A percentile compares a stretch with the other conserved stretches of the same genome.
These are phyloP conservation scores for Ballota nigra DNA, from an alignment of 257 asterid species.

Conservation along the genomic window DNA sequence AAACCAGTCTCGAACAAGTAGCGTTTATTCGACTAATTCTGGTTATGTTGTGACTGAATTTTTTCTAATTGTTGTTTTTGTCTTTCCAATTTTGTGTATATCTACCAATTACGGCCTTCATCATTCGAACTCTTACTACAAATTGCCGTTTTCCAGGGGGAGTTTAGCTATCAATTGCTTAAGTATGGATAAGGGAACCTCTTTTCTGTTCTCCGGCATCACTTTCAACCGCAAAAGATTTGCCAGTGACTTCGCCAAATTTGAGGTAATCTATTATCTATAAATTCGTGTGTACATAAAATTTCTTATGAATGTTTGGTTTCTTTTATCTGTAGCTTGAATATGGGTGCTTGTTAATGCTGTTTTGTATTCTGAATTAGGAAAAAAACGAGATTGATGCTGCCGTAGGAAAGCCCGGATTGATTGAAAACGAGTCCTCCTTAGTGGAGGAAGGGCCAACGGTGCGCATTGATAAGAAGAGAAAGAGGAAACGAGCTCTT, in stretches of 20 bases:
- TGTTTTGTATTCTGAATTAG: constrained; percentile 30
- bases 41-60: too few species aligned
- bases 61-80: too few species aligned
- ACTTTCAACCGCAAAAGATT: constrained; percentile 69
- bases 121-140: neutral
- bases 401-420: constrained; percentile 30
- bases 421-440: constrained; percentile 35
- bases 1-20: too few species aligned
- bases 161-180: neutral
- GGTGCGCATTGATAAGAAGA: constrained; percentile 48
- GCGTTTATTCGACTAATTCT: too few species aligned
- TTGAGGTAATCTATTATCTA: constrained; percentile 49
- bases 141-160: neutral
- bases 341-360: neutral
- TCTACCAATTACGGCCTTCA: too few species aligned
- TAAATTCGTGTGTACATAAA: neutral
- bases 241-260: constrained; percentile 54
- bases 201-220: constrained; percentile 74
- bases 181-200: constrained; percentile 52
- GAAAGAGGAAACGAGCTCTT: constrained; percentile 58
- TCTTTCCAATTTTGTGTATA: too few species aligned
- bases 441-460: constrained; percentile 24
- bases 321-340: constrained; percentile 1
- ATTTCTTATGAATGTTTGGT: neutral
- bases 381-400: constrained; percentile 41